Evolutionary conservation across 1,284 basidiomycete genomes (phyloP), one percentile per base, ranked within the genome.

Genomic region (Gymnopus androsaceus): DNA sequence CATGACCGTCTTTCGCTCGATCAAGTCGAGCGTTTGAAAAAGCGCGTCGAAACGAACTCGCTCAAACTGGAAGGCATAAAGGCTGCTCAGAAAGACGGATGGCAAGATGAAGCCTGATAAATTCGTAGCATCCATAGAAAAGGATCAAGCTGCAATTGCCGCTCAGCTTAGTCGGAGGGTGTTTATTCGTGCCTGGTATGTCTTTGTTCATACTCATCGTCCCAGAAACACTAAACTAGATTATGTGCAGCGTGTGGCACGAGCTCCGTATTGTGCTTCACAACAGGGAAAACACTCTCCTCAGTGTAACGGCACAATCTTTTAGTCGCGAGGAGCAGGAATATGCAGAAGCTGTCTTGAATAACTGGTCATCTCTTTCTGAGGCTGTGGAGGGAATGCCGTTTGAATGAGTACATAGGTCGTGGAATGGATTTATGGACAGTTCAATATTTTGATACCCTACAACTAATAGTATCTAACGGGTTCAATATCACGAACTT

Each of bases 211-310:
- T 30, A 11, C n/a, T 28, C 45, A 36, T 33, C 45, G 12, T 42
- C 14, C 28, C 17, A 12, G 15, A 21, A 21, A 11, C n/a, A 36
- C 51, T 25, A 25, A 27, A 19, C 25, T 46, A 2, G 34, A 36
- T 56, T 49, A 59, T 17, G n/a, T 41, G 51, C 56, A 92, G 94
- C 62, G 83, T 95, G 82, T 96, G 94, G 93, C 90, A 95, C 64
- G 94, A 96, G 70, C 77, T 95, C 14, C 84, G 90, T 12, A 88
- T 94, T 2, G 87, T 95, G 27, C 74, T 94, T 49, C 93, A 95
- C 70, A 94, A 94, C 64, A 77, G 90, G 40, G 93, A 95, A 73
- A 92, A 93, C 60, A 80, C 88, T 0, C 78, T 94, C 31, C 71
- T 94, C n/a, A 88, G 88, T 0, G 77, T 87, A 54, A 75, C 87